Conservation (phyloP, 179 eudicot species). For the Patellifolia procumbens region DNA sequence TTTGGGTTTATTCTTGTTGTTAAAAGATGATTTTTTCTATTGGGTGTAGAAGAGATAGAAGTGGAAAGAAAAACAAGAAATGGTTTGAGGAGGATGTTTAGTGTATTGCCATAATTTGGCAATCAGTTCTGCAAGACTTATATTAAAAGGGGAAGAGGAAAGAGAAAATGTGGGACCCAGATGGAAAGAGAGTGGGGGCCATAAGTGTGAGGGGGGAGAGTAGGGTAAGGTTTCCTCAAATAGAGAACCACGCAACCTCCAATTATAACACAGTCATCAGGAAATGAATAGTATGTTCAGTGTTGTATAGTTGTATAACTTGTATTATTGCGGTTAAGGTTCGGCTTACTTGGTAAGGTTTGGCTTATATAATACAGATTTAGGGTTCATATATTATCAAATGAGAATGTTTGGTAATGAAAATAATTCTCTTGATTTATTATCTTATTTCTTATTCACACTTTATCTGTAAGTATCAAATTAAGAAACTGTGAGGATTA, state of each 20-base stretch:
- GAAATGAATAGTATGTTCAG: not conserved
- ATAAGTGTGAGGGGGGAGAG: not conserved
- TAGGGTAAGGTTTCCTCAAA: conserved; percentile 25
- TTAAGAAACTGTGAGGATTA: too few species aligned
- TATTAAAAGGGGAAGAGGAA: conserved; percentile 16
- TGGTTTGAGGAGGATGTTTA: not conserved
- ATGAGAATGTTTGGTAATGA: too few species aligned
- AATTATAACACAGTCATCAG: conserved; percentile 1
- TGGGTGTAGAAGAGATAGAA: not conserved
- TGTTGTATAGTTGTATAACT: not conserved
- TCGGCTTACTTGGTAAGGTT: too few species aligned
- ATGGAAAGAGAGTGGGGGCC: conserved; percentile 25
- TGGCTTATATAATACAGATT: too few species aligned
- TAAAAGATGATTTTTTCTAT: not conserved
- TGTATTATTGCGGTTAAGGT: too few species aligned
- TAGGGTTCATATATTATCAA: too few species aligned
- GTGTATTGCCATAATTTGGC: conserved; percentile 30
- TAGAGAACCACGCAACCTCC: conserved; percentile 25
- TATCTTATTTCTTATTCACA: too few species aligned
- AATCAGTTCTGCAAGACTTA: conserved; percentile 34
- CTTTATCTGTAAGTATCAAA: too few species aligned
- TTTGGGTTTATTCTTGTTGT: not conserved
- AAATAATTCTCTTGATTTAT: too few species aligned
- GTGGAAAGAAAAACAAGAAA: conserved; percentile 6
- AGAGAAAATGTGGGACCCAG: conserved; percentile 19